A percentile compares a stretch with the other conserved stretches of the same genome.
Conservation (phyloP, 73 alveolate species). For the Tetrahymena thermophila region DNA sequence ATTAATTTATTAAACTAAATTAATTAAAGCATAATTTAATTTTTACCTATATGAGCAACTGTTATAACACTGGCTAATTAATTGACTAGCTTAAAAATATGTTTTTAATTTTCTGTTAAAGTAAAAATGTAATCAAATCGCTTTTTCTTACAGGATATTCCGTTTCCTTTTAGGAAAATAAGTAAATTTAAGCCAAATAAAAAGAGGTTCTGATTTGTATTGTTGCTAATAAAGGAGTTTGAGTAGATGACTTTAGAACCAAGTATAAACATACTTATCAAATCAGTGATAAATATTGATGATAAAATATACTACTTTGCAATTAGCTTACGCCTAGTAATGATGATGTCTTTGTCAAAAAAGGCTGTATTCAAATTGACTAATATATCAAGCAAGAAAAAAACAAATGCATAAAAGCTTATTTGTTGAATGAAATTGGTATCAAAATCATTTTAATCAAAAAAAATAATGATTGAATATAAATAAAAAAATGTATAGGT, state of each 20-base stretch:
- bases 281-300: neutral
- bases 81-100: neutral
- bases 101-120: neutral
- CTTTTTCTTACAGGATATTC: neutral
- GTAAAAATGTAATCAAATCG: neutral
- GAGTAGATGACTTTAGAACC: neutral
- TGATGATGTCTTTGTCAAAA: neutral
- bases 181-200: neutral
- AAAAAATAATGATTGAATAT: neutral
- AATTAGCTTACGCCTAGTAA: neutral
- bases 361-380: neutral
- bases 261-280: neutral
- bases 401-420: neutral
- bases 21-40: too few species aligned
- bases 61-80: neutral
- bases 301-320: neutral
- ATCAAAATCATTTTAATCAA: neutral
- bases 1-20: too few species aligned
- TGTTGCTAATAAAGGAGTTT: neutral
- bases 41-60: neutral
- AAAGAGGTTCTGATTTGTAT: neutral
- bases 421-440: neutral
- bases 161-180: neutral
- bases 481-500: neutral
- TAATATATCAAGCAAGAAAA: neutral